These are phyloP conservation scores for Emydomyces testavorans DNA, from an alignment of 2,329 filamentous ascomycete genomes.

Conservation along the genomic window DNA sequence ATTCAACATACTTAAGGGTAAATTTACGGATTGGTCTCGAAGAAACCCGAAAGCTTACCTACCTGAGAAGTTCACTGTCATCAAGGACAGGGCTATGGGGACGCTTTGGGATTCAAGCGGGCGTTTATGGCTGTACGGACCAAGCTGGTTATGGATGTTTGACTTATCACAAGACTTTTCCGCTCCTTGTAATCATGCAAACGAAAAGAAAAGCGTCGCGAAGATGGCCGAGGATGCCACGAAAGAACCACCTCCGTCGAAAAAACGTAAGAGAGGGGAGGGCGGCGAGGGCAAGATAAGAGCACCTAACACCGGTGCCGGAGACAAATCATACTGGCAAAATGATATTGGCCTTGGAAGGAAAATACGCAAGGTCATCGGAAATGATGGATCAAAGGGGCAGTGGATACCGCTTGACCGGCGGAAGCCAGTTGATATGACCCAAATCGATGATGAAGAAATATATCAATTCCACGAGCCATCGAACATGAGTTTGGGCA, in stretches of 20 bases:
- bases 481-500: neutral
- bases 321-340: constrained; percentile 38
- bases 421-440: constrained; percentile 18
- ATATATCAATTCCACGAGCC: neutral
- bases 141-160: constrained; percentile 82
- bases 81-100: constrained; percentile 72
- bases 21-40: constrained; percentile 72
- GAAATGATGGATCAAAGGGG: constrained; percentile 28
- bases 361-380: constrained; percentile 40
- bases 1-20: constrained; percentile 66
- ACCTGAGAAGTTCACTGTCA: constrained; percentile 59
- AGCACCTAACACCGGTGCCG: constrained; percentile 45
- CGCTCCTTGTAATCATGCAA: constrained; percentile 23
- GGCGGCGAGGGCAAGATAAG: constrained; percentile 26
- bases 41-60: constrained; percentile 66
- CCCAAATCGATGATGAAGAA: constrained; percentile 16
- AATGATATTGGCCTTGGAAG: constrained; percentile 35
- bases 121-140: constrained; percentile 78
- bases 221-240: constrained; percentile 16
- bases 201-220: neutral
- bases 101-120: constrained; percentile 68
- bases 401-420: constrained; percentile 27
- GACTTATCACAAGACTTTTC: constrained; percentile 63
- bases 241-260: constrained; percentile 11
- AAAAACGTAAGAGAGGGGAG: constrained; percentile 36